Evolutionary conservation across 2,329 filamentous ascomycete genomes (phyloP).

Genomic region (Alternaria ventricosa): DNA sequence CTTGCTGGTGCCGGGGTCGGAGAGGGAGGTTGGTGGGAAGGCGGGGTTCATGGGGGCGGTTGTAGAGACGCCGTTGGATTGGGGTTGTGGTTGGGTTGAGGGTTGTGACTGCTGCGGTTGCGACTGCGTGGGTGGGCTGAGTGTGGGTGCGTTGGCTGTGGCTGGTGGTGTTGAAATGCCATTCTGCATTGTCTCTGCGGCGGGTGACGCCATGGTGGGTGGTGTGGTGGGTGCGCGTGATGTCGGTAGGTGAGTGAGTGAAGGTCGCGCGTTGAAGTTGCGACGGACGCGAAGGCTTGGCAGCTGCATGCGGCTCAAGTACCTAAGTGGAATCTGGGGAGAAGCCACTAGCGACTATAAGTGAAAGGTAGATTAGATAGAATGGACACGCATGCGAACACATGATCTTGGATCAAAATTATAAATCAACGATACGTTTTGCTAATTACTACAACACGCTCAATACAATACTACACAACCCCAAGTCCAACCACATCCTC

Average conservation of each 20-base stretch:
- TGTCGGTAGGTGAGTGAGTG: neutral
- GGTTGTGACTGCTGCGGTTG: neutral
- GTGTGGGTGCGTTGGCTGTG: slow-evolving; percentile 39
- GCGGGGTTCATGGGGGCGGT: slow-evolving; percentile 23
- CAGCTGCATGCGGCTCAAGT: slow-evolving; percentile 11
- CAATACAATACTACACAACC: neutral
- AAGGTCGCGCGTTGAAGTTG: slow-evolving; percentile 5
- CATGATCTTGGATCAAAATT: too few species aligned
- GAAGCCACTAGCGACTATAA: neutral
- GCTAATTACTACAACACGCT: neutral
- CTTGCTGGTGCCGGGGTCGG: slow-evolving; percentile 43
- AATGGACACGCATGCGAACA: too few species aligned
- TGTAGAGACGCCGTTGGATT: slow-evolving; percentile 23
- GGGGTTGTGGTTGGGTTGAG: neutral
- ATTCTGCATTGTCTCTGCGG: slow-evolving; percentile 42
- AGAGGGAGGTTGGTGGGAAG: slow-evolving; percentile 43
- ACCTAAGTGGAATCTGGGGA: slow-evolving; percentile 10
- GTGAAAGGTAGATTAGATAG: neutral
- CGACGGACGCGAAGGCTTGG: slow-evolving; percentile 9
- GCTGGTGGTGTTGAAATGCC: slow-evolving; percentile 50
- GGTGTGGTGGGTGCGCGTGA: slow-evolving; percentile 6
- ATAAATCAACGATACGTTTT: too few species aligned
- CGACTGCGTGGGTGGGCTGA: slow-evolving; percentile 39
- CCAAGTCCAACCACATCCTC: slow-evolving; percentile 26
- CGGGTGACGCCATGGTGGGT: slow-evolving; percentile 47